phyloP scores from a whole-genome alignment of 306 rosid species.

The Trichosanthes cucumerina region DNA sequence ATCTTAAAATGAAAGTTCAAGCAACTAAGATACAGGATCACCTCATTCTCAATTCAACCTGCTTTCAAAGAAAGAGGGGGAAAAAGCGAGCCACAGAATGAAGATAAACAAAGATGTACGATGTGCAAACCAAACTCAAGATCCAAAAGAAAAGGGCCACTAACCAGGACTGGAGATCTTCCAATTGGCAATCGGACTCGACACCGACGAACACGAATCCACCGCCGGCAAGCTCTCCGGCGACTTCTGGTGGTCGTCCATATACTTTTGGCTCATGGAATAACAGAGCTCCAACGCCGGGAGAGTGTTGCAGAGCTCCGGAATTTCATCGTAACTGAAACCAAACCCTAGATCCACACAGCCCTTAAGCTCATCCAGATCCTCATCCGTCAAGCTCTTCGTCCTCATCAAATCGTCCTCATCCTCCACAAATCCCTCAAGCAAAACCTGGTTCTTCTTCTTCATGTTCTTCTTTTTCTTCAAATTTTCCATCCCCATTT shows the following conservation, averaged over 20 bases:
- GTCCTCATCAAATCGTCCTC: slow-evolving; percentile 51
- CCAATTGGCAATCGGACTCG: slow-evolving; percentile 62
- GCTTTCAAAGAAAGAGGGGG: background rate
- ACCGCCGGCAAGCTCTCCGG: slow-evolving; percentile 22
- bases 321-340: slow-evolving; percentile 81
- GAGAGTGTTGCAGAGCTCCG: slow-evolving; percentile 73
- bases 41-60: background rate
- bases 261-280: slow-evolving; percentile 72
- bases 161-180: slow-evolving; percentile 82
- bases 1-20: background rate
- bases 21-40: background rate
- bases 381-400: slow-evolving; percentile 76
- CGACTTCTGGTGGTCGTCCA: slow-evolving; percentile 41
- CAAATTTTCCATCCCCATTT: background rate
- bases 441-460: slow-evolving; percentile 43
- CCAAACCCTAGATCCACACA: slow-evolving; percentile 88
- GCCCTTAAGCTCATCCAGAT: slow-evolving; percentile 77
- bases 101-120: background rate
- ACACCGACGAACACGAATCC: slow-evolving; percentile 30
- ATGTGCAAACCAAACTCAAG: background rate
- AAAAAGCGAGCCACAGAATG: background rate
- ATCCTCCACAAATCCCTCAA: slow-evolving; percentile 54
- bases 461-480: slow-evolving; percentile 7
- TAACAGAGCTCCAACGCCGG: slow-evolving; percentile 82
- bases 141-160: background rate